Base-by-base conservation (phyloP, 2,329 filamentous ascomycete species). In the Pleomassaria siparia region DNA sequence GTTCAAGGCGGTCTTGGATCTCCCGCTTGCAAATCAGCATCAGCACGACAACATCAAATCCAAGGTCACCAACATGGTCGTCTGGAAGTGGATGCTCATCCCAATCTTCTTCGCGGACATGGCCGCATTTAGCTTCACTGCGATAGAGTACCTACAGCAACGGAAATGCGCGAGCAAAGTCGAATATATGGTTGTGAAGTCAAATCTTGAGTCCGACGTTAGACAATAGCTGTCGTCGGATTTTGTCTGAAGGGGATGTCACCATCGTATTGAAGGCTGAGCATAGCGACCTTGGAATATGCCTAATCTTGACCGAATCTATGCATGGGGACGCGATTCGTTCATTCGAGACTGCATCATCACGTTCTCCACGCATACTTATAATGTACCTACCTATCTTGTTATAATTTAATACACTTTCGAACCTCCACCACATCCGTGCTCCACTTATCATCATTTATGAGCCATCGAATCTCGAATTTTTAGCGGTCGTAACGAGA, bases 51-150 rank as follows among this genome's bases (percentile, higher is more conserved):
- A 53, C 12, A 64, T 68, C 24, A 41, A 54, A 12, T 41, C 43
- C 3, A 59, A 52, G 15, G 51, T 66, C 13, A 58, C 49, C 16
- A 59, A 52, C 32, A 67, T 67, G 60, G 58, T 58, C 10, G 62
- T 59, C n/a, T 68, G 65, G 65, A 56, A 59, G 26, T 68, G 64
- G 63, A 64, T 67, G 47, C 45, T 67, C 16, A 46, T 68, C 21
- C 62, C 63, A 9, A 61, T 68, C 32, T 58, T 67, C 26, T 18
- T 62, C 21, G 51, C 53, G 40, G 63, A 63, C 46, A 36, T 59
- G 22, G 22, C 53, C n/a, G 55, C 53, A 15, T 56, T 62, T 32
- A 44, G 46, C 28, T 41, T 63, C 12, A 47, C 61, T 7, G 51
- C 41, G 3, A 10, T 50, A 22, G 59, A 56, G 35, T 51, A 58